A percentile compares a stretch with the other conserved stretches of the same genome.
These are phyloP conservation scores for Trichoderma sp. DNA, from an alignment of 2,329 filamentous ascomycete species.

Conservation along the genomic window DNA sequence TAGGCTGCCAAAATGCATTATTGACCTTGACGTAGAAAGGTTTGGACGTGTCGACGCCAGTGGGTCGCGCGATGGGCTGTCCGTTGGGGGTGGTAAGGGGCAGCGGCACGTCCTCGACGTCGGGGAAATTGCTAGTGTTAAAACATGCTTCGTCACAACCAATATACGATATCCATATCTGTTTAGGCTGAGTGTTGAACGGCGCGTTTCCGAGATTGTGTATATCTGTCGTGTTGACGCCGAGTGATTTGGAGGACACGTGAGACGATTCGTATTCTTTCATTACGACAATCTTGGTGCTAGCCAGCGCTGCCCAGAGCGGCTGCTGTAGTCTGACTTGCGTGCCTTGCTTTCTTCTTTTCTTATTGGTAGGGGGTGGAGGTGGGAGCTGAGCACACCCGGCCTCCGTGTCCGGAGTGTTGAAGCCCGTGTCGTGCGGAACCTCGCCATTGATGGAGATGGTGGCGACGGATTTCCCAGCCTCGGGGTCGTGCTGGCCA, in stretches of 20 bases:
- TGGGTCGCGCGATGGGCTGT: conserved; percentile 39
- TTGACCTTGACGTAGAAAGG: conserved; percentile 80
- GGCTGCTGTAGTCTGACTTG: conserved; percentile 89
- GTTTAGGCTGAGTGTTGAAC: conserved; percentile 68
- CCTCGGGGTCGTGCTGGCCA: conserved; percentile 62
- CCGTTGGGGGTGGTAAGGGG: conserved; percentile 31
- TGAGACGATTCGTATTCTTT: conserved; percentile 87
- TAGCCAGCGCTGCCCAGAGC: conserved; percentile 90
- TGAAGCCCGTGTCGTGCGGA: conserved; percentile 46
- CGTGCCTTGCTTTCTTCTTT: conserved; percentile 86
- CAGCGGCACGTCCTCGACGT: conserved; percentile 41
- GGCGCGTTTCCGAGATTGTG: conserved; percentile 76
- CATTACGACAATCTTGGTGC: conserved; percentile 94
- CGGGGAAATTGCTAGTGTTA: conserved; percentile 66
- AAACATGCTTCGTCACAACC: conserved; percentile 78
- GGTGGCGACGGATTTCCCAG: conserved; percentile 52
- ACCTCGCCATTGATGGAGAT: conserved; percentile 32
- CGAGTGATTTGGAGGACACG: conserved; percentile 70
- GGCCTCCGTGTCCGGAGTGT: conserved; percentile 55
- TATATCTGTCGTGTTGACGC: conserved; percentile 73
- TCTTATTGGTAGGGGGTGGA: conserved; percentile 66
- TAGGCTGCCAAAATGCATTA: conserved; percentile 77
- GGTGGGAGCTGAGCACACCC: conserved; percentile 31
- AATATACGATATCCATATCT: conserved; percentile 81
- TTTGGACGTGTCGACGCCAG: conserved; percentile 66